Conservation (phyloP, 805 yeast genomes). For the Ogataea allantospora region DNA sequence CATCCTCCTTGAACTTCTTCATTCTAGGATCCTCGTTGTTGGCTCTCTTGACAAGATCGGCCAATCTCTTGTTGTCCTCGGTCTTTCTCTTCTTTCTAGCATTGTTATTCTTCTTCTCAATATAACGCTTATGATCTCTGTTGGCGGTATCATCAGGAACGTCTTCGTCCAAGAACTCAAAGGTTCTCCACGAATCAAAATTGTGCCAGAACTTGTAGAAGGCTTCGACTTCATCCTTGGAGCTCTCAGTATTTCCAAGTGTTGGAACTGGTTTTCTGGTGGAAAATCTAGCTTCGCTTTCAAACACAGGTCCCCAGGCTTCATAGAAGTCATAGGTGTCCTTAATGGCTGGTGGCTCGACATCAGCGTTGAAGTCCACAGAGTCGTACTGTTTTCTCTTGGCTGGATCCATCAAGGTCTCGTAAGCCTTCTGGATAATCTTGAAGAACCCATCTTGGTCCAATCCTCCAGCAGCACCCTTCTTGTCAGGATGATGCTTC, state of each 20-base stretch:
- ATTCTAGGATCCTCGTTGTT: slow-evolving; percentile 92
- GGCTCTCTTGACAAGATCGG: slow-evolving; percentile 85
- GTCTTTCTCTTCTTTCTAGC: slow-evolving; percentile 97
- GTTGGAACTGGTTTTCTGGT: slow-evolving; percentile 85
- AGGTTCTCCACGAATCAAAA: slow-evolving; percentile 97
- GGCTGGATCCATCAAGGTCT: slow-evolving; percentile 77
- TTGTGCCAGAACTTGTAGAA: slow-evolving; percentile 92
- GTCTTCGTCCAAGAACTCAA: slow-evolving; percentile 97
- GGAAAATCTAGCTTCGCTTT: slow-evolving; percentile 86
- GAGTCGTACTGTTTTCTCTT: slow-evolving; percentile 95
- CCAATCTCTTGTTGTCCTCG: slow-evolving; percentile 89
- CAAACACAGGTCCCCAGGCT: slow-evolving; percentile 92
- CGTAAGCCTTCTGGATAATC: slow-evolving; percentile 95
- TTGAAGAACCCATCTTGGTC: slow-evolving; percentile 97
- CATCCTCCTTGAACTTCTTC: slow-evolving; percentile 87
- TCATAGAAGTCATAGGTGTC: slow-evolving; percentile 78
- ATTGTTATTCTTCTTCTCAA: slow-evolving; percentile 95
- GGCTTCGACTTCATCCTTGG: slow-evolving; percentile 78
- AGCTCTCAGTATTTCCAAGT: slow-evolving; percentile 65
- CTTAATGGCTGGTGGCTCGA: slow-evolving; percentile 60
- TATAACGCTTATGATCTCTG: slow-evolving; percentile 98
- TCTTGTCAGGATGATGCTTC: slow-evolving; percentile 98
- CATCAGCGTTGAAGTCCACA: slow-evolving; percentile 87
- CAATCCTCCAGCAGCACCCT: slow-evolving; percentile 83
- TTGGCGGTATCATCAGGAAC: slow-evolving; percentile 98